phyloP scores from a whole-genome alignment of 352 stramenopile genomes.

The Saprolegnia parasitica region DNA sequence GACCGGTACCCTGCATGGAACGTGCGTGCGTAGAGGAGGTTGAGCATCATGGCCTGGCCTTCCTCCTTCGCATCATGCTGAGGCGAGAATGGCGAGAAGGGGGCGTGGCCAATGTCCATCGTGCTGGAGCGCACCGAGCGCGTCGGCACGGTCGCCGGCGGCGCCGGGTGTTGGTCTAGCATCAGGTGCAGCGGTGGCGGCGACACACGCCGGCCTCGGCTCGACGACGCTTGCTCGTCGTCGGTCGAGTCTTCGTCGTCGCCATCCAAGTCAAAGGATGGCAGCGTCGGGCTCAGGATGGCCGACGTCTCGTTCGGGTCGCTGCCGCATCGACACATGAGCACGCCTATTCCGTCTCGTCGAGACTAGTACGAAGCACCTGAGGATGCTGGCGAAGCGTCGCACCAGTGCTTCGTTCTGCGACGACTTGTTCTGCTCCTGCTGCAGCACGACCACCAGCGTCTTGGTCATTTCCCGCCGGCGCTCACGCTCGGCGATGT shows the following conservation, averaged over 20 bases:
- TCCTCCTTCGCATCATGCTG: slow-evolving; percentile 23
- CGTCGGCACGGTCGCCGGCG: not conserved
- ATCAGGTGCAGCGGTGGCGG: not conserved
- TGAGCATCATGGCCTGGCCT: slow-evolving; percentile 55
- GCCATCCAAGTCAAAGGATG: slow-evolving; percentile 84
- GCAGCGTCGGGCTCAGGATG: slow-evolving; percentile 75
- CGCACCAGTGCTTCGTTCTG: not conserved
- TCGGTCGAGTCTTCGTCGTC: slow-evolving; percentile 48
- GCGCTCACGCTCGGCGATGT: slow-evolving; percentile 56
- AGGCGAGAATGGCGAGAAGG: slow-evolving; percentile 8
- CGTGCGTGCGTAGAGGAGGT: slow-evolving; percentile 68
- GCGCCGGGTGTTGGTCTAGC: not conserved
- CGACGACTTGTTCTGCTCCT: slow-evolving; percentile 16
- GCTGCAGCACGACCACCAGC: slow-evolving; percentile 32
- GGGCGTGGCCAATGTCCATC: slow-evolving; percentile 33
- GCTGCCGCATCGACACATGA: slow-evolving; percentile 23
- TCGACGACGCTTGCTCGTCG: slow-evolving; percentile 28
- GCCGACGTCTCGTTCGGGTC: slow-evolving; percentile 49
- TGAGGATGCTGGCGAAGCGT: slow-evolving; percentile 23
- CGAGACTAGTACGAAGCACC: slow-evolving; percentile 5
- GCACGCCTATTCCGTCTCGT: not conserved
- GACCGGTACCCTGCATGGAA: slow-evolving; percentile 47
- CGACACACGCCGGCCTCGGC: not conserved
- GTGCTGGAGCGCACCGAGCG: slow-evolving; percentile 26
- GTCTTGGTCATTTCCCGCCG: slow-evolving; percentile 59